A percentile compares a stretch with the other conserved stretches of the same genome.
Evolutionary conservation across 345 rosid genomes (phyloP).

Genomic region (Garcia nutans): DNA sequence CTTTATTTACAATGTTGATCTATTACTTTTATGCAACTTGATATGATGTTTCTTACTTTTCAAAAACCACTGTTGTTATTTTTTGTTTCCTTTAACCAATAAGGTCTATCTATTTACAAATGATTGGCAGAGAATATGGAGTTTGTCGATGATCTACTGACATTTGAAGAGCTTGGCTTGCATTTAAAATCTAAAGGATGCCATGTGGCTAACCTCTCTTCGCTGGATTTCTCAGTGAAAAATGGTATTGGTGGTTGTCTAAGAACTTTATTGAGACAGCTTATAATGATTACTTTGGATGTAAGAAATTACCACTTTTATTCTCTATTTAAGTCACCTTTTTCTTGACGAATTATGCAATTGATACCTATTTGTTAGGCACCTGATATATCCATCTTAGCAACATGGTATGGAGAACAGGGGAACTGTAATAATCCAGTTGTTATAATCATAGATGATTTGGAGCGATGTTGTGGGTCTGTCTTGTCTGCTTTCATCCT

Average conservation of each 20-base stretch:
- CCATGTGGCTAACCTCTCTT: conserved; percentile 88
- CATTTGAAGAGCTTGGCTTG: conserved; percentile 70
- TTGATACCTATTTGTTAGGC: conserved; percentile 44
- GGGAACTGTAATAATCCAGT: conserved; percentile 43
- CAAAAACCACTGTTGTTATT: background rate
- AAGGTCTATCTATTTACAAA: background rate
- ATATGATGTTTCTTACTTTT: background rate
- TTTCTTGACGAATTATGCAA: conserved; percentile 11
- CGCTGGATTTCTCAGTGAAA: conserved; percentile 65
- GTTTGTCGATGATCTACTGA: conserved; percentile 83
- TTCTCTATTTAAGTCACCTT: background rate
- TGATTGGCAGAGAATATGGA: conserved; percentile 78
- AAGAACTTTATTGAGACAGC: conserved; percentile 74
- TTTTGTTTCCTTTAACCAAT: background rate
- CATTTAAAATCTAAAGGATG: conserved; percentile 75
- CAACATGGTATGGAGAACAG: conserved; percentile 79
- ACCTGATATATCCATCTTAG: conserved; percentile 68
- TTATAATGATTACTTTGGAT: conserved; percentile 62
- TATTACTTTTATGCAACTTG: background rate
- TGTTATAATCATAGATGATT: conserved; percentile 69
- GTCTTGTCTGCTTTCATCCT: conserved; percentile 77
- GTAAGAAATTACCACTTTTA: conserved; percentile 42
- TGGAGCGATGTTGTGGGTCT: conserved; percentile 76
- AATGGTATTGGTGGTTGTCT: conserved; percentile 80
- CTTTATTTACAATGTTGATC: background rate